Evolutionary conservation across 768 basidiomycete species (phyloP).

Genomic region (Harrya chromipes): DNA sequence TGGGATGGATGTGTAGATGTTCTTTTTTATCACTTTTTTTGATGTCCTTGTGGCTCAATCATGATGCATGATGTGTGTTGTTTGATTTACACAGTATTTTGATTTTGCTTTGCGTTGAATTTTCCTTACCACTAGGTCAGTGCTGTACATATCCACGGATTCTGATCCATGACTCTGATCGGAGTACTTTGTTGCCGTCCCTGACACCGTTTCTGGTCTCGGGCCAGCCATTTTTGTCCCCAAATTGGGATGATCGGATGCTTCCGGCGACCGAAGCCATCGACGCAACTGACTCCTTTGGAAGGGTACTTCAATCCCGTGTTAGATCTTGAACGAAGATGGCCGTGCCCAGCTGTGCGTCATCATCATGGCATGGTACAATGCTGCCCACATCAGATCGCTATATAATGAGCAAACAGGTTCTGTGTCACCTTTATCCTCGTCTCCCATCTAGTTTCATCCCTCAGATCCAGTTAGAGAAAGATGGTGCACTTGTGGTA

Average conservation of each 20-base stretch:
- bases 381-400: neutral
- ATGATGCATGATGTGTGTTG: neutral
- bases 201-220: too few species aligned
- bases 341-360: too few species aligned
- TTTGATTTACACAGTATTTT: neutral
- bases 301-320: too few species aligned
- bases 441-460: neutral
- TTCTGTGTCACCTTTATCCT: neutral
- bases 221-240: too few species aligned
- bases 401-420: neutral
- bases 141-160: neutral
- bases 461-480: neutral
- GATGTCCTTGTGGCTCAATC: neutral
- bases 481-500: slow-evolving; percentile 6
- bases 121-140: neutral
- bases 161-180: too few species aligned
- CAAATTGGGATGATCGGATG: too few species aligned
- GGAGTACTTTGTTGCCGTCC: too few species aligned
- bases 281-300: too few species aligned
- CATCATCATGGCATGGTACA: too few species aligned
- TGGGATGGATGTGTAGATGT: neutral
- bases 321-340: too few species aligned
- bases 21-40: neutral
- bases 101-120: neutral
- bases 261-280: too few species aligned